A percentile compares a stretch with the other conserved stretches of the same genome.
Conservation (phyloP, 2,329 filamentous ascomycete genomes). For the Aureobasidium melanogenum region DNA sequence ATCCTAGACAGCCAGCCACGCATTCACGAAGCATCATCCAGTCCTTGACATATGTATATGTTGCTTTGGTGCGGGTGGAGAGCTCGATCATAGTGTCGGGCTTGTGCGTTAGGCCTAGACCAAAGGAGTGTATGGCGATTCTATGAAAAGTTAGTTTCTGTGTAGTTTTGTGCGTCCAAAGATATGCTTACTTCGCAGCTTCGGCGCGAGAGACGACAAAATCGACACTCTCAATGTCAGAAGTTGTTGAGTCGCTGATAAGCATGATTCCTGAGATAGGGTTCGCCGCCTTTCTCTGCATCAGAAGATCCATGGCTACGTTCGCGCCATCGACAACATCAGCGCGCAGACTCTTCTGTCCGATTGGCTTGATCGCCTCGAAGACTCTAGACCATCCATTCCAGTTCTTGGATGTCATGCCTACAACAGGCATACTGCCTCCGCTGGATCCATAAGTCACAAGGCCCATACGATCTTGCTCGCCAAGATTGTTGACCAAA, state of each 20-base stretch:
- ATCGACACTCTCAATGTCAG: conserved; percentile 89
- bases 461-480: conserved; percentile 90
- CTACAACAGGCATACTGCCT: conserved; percentile 89
- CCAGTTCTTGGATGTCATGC: conserved; percentile 96
- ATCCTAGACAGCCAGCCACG: conserved; percentile 82
- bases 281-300: conserved; percentile 95
- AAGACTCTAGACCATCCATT: conserved; percentile 81
- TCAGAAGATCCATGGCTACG: conserved; percentile 94
- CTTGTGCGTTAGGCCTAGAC: conserved; percentile 92
- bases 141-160: conserved; percentile 32
- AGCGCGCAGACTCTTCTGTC: conserved; percentile 90
- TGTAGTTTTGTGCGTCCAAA: neutral
- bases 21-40: conserved; percentile 99
- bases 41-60: conserved; percentile 97
- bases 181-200: conserved; percentile 71
- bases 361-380: conserved; percentile 80
- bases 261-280: conserved; percentile 90
- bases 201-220: conserved; percentile 96
- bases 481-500: conserved; percentile 79
- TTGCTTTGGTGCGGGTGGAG: conserved; percentile 89
- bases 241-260: conserved; percentile 94
- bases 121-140: conserved; percentile 94
- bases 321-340: conserved; percentile 97
- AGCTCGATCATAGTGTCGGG: conserved; percentile 98
- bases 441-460: conserved; percentile 94